Conservation (phyloP, 2,329 filamentous ascomycete genomes). For the Fusarium pilosicola region DNA sequence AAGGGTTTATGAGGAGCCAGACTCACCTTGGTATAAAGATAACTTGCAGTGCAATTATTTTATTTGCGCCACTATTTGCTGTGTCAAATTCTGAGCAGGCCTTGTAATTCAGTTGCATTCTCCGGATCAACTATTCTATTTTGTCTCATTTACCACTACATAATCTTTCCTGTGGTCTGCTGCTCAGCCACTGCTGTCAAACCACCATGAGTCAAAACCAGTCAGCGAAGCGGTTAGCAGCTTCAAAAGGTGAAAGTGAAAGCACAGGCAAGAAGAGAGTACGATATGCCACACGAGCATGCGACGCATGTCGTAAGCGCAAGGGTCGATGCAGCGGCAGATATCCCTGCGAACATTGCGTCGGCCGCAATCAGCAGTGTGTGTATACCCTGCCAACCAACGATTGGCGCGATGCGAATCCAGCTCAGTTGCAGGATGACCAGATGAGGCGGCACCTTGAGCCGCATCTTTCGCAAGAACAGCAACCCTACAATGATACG, state of each 20-base stretch:
- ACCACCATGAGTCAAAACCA: neutral
- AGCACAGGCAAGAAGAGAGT: neutral
- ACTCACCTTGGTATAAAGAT: neutral
- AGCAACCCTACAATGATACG: neutral
- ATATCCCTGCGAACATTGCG: neutral
- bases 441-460: neutral
- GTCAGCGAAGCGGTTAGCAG: neutral
- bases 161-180: neutral
- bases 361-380: neutral
- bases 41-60: neutral
- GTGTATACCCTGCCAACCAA: neutral
- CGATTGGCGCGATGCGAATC: neutral
- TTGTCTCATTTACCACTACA: neutral
- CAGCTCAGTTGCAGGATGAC: neutral
- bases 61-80: neutral
- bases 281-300: neutral
- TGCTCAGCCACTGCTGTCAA: neutral
- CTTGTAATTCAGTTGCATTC: neutral
- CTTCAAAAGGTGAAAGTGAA: neutral
- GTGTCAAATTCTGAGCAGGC: neutral
- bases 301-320: neutral
- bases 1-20: neutral
- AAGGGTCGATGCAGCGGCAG: neutral
- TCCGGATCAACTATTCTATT: neutral
- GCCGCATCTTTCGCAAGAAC: neutral